A percentile compares a stretch with the other conserved stretches of the same genome.
These are phyloP conservation scores for Alternaria sp. DNA, from an alignment of 2,329 filamentous ascomycete genomes.

Conservation along the genomic window DNA sequence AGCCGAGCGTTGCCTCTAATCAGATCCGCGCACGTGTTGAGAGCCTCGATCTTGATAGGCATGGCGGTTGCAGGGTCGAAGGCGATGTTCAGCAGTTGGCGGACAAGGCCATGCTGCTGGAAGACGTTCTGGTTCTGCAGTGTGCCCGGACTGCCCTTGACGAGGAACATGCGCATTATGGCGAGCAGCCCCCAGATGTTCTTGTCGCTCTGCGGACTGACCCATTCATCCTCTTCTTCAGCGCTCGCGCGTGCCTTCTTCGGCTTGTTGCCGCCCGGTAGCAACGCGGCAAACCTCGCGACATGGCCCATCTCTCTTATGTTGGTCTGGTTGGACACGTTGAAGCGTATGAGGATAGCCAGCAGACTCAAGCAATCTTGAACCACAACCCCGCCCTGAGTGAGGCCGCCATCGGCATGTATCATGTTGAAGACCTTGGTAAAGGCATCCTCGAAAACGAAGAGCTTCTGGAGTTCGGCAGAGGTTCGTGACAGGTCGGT, in stretches of 20 bases:
- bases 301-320: constrained; percentile 92
- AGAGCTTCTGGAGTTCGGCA: constrained; percentile 88
- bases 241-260: constrained; percentile 61
- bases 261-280: constrained; percentile 66
- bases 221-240: constrained; percentile 72
- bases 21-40: constrained; percentile 85
- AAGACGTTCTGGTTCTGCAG: constrained; percentile 84
- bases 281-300: constrained; percentile 71
- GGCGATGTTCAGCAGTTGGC: constrained; percentile 79
- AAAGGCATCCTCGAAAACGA: constrained; percentile 94
- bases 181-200: constrained; percentile 91
- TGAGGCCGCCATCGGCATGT: constrained; percentile 78
- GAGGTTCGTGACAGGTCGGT: constrained; percentile 88
- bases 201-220: constrained; percentile 78
- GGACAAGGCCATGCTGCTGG: constrained; percentile 80
- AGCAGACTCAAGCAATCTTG: constrained; percentile 93
- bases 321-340: constrained; percentile 89
- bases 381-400: constrained; percentile 82
- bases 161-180: constrained; percentile 84
- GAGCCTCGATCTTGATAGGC: constrained; percentile 83
- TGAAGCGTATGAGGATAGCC: constrained; percentile 85
- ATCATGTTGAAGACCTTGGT: constrained; percentile 85
- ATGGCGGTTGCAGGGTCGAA: constrained; percentile 76
- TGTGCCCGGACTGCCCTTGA: constrained; percentile 79
- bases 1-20: constrained; percentile 80